Conservation (phyloP, 129 eudicot genomes). For the Flaveria sonorensis region DNA sequence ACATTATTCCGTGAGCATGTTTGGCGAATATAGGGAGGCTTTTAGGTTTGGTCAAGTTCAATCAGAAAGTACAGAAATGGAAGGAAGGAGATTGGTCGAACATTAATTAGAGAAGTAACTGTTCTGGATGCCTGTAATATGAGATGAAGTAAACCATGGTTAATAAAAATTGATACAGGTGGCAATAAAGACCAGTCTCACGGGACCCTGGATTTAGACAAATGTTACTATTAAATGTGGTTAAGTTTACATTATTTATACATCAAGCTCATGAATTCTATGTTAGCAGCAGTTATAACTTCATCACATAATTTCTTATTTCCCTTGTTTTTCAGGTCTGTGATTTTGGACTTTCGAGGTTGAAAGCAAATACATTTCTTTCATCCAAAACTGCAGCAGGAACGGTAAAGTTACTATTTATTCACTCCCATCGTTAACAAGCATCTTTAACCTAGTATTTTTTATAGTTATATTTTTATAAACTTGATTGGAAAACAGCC, state of each 20-base stretch:
- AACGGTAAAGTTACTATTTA: conserved; percentile 59
- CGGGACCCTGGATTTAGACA: not conserved
- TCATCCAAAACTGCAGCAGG: conserved; percentile 99
- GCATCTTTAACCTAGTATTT: conserved; percentile 6
- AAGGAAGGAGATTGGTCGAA: not conserved
- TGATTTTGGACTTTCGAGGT: conserved; percentile 96
- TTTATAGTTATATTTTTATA: not conserved
- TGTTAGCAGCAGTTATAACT: not conserved
- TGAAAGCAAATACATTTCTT: conserved; percentile 93
- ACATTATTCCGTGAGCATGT: not conserved
- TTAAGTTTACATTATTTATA: not conserved
- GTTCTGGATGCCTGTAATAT: not conserved
- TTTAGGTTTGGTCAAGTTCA: not conserved
- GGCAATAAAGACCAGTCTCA: not conserved
- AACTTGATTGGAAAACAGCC: conserved; percentile 46
- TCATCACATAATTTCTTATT: conserved; percentile 9
- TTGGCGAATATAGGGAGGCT: not conserved
- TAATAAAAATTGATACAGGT: not conserved
- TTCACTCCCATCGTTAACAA: not conserved
- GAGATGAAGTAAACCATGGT: not conserved
- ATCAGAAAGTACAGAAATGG: not conserved
- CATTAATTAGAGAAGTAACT: not conserved
- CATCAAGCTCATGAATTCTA: not conserved
- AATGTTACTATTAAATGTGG: not conserved
- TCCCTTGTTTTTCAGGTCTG: conserved; percentile 56